A percentile compares a stretch with the other conserved stretches of the same genome.
Evolutionary conservation across 768 basidiomycete genomes (phyloP).

Genomic region (Porphyrellus cyaneotinctus): DNA sequence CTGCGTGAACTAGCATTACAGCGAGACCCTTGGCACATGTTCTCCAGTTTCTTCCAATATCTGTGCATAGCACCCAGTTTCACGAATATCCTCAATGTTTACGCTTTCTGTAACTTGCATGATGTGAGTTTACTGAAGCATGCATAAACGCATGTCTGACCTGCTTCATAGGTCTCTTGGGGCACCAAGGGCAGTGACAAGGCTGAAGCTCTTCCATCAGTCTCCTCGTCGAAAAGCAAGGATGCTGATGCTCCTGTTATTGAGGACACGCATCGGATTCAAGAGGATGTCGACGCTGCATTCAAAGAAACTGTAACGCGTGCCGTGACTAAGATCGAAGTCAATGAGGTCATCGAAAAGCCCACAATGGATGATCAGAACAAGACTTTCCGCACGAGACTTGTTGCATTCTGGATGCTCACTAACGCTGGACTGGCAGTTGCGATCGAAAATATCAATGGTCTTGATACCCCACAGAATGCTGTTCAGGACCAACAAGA

Average conservation of each 20-base stretch:
- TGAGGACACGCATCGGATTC: constrained; percentile 77
- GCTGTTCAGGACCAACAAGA: constrained; percentile 37
- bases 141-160: neutral
- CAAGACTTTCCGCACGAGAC: constrained; percentile 87
- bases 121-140: constrained; percentile 48
- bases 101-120: constrained; percentile 96
- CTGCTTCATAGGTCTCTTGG: constrained; percentile 66
- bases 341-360: constrained; percentile 65
- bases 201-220: constrained; percentile 84
- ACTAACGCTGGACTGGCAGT: constrained; percentile 66
- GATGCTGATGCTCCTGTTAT: constrained; percentile 74
- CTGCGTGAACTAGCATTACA: constrained; percentile 28
- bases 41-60: constrained; percentile 91
- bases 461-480: constrained; percentile 43
- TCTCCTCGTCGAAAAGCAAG: constrained; percentile 79
- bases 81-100: constrained; percentile 93
- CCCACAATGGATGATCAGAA: constrained; percentile 87
- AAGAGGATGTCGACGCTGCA: constrained; percentile 84
- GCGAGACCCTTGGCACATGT: constrained; percentile 98
- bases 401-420: constrained; percentile 81
- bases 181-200: constrained; percentile 96
- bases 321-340: constrained; percentile 70
- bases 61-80: constrained; percentile 87
- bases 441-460: constrained; percentile 72
- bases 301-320: constrained; percentile 92